Percentiles rank a stretch among this genome's conserved stretches.
Conservation (phyloP, 352 stramenopile species). For the Globisporangium ultimum region DNA sequence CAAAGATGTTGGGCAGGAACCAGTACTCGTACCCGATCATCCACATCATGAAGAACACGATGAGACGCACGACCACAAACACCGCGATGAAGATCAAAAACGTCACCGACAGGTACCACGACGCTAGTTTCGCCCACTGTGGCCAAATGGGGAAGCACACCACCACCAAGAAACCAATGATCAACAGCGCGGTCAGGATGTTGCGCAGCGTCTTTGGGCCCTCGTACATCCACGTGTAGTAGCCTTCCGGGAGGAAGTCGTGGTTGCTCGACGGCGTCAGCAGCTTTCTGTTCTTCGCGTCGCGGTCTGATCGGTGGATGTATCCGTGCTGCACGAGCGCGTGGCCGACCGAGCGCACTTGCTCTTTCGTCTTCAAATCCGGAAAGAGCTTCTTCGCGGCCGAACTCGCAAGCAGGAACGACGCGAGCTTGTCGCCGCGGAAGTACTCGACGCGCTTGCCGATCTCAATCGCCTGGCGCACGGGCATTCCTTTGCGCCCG, state of each 20-base stretch:
- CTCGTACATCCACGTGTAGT: constrained; percentile 99
- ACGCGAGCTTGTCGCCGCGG: constrained; percentile 85
- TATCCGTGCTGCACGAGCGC: constrained; percentile 76
- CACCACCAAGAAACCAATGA: constrained; percentile 96
- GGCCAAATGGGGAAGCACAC: constrained; percentile 99
- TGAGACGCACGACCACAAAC: constrained; percentile 93
- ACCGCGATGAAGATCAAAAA: constrained; percentile 98
- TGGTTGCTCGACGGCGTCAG: constrained; percentile 80
- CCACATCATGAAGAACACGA: constrained; percentile 97
- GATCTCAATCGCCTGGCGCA: constrained; percentile 87
- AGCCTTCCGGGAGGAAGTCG: constrained; percentile 94
- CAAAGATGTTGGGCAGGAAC: constrained; percentile 99
- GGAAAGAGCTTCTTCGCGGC: constrained; percentile 84
- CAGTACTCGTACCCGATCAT: constrained; percentile 97
- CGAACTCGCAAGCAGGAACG: constrained; percentile 78
- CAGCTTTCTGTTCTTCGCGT: constrained; percentile 84
- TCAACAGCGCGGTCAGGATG: constrained; percentile 95
- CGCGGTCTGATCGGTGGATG: constrained; percentile 86
- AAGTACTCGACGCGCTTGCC: constrained; percentile 93
- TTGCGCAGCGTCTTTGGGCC: constrained; percentile 97
- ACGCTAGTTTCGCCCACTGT: constrained; percentile 95
- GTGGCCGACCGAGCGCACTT: constrained; percentile 67
- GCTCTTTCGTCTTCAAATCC: constrained; percentile 74
- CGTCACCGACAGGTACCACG: constrained; percentile 99
- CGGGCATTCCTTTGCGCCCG: constrained; percentile 83